Percentiles rank a stretch among this genome's conserved stretches.
Conservation (phyloP, 768 basidiomycete species). For the Amanita fuliginea region DNA sequence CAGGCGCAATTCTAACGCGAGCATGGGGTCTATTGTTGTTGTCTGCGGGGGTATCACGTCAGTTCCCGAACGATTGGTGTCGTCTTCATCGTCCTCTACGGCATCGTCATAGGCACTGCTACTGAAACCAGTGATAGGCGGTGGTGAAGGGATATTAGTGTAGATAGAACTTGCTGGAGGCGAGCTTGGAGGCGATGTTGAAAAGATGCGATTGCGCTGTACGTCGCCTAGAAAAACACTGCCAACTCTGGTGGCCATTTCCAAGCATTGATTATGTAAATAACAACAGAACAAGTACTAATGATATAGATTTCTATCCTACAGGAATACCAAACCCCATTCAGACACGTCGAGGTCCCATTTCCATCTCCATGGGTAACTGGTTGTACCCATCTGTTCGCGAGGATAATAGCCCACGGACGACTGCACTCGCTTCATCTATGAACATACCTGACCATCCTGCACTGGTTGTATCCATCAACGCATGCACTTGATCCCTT, state of each 20-base stretch:
- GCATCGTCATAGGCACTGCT: not conserved
- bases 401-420: constrained; percentile 27
- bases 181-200: constrained; percentile 37
- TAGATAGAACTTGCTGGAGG: constrained; percentile 25
- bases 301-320: not conserved
- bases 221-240: constrained; percentile 78
- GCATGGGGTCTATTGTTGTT: constrained; percentile 43
- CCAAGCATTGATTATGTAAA: not conserved
- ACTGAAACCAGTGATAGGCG: not conserved
- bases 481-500: constrained; percentile 30
- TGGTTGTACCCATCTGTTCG: constrained; percentile 48
- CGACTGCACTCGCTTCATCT: constrained; percentile 30
- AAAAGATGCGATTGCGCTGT: constrained; percentile 51
- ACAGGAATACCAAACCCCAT: not conserved
- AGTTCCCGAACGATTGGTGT: not conserved
- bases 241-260: constrained; percentile 51
- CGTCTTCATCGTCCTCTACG: not conserved
- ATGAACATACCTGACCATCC: constrained; percentile 35
- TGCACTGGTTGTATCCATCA: constrained; percentile 26
- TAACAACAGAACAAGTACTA: not conserved
- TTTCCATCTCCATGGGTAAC: constrained; percentile 58
- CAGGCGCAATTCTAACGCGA: constrained; percentile 66
- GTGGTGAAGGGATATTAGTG: constrained; percentile 13
- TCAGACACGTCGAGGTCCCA: constrained; percentile 6
- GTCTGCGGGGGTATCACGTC: constrained; percentile 9